Percentiles rank a stretch among this genome's conserved stretches.
These are phyloP conservation scores for Pythium rishiriense DNA, from an alignment of 352 stramenopile species.

Conservation along the genomic window DNA sequence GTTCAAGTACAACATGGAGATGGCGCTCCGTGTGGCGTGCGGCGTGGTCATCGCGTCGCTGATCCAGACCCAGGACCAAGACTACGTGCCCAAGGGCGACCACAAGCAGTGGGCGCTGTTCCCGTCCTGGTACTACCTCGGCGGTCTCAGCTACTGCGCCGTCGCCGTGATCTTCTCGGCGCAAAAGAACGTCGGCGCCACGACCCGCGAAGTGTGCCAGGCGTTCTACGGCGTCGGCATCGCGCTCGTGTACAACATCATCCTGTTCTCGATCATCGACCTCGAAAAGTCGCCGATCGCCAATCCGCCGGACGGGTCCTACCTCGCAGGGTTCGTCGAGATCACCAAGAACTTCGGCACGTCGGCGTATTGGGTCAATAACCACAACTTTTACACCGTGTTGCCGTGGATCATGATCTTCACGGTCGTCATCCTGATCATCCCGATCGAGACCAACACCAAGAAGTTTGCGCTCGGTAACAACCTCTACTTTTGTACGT, in stretches of 20 bases:
- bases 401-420: constrained; percentile 79
- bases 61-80: constrained; percentile 59
- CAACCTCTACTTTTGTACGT: constrained; percentile 71
- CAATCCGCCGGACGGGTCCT: constrained; percentile 25
- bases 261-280: constrained; percentile 54
- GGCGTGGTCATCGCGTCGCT: constrained; percentile 69
- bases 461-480: constrained; percentile 85
- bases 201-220: constrained; percentile 67
- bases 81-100: constrained; percentile 45
- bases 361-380: constrained; percentile 69
- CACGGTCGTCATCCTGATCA: constrained; percentile 57
- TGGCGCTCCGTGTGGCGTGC: constrained; percentile 64
- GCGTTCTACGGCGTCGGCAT: constrained; percentile 79
- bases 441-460: constrained; percentile 79
- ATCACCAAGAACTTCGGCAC: constrained; percentile 67
- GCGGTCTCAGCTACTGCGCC: constrained; percentile 76
- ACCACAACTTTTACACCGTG: constrained; percentile 70
- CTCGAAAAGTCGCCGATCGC: constrained; percentile 40
- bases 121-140: constrained; percentile 63
- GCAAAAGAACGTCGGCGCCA: constrained; percentile 69
- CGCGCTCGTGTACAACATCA: constrained; percentile 76
- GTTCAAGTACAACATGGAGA: constrained; percentile 67
- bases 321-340: constrained; percentile 44
- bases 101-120: constrained; percentile 78
- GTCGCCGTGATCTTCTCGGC: constrained; percentile 78